Conservation (phyloP, 352 stramenopile genomes). For the Elongisporangium undulatum region DNA sequence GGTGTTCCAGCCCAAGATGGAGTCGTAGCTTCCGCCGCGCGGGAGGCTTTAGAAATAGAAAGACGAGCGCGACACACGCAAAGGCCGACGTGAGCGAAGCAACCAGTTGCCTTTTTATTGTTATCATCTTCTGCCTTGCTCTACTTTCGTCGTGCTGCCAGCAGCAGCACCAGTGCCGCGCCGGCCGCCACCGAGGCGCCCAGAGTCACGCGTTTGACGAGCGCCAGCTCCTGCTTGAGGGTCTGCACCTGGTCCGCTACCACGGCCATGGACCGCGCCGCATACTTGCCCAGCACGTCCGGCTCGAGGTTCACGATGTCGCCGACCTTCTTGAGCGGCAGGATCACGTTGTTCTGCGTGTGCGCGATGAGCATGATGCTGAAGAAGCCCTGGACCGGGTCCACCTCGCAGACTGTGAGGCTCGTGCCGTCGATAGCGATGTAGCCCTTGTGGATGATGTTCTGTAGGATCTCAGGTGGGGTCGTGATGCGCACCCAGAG, state of each 20-base stretch:
- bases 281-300: constrained; percentile 92
- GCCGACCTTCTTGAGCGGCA: constrained; percentile 90
- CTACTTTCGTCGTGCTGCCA: constrained; percentile 18
- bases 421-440: constrained; percentile 98
- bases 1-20: constrained; percentile 56
- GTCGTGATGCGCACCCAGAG: constrained; percentile 93
- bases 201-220: constrained; percentile 21
- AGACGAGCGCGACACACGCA: constrained; percentile 10
- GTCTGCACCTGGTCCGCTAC: constrained; percentile 55
- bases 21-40: constrained; percentile 32
- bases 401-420: constrained; percentile 95
- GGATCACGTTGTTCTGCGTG: constrained; percentile 96
- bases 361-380: constrained; percentile 99
- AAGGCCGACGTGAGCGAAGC: constrained; percentile 11
- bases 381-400: constrained; percentile 89
- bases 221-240: constrained; percentile 46
- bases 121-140: constrained; percentile 1
- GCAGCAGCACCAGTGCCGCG: constrained; percentile 20
- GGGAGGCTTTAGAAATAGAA: too few relatives aligned
- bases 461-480: constrained; percentile 80
- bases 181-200: constrained; percentile 22
- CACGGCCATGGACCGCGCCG: constrained; percentile 63
- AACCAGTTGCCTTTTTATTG: neutral
- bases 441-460: constrained; percentile 93
- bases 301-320: constrained; percentile 90